Base-by-base conservation (phyloP, 2,329 filamentous ascomycete species). In the Epichloe elymi region DNA sequence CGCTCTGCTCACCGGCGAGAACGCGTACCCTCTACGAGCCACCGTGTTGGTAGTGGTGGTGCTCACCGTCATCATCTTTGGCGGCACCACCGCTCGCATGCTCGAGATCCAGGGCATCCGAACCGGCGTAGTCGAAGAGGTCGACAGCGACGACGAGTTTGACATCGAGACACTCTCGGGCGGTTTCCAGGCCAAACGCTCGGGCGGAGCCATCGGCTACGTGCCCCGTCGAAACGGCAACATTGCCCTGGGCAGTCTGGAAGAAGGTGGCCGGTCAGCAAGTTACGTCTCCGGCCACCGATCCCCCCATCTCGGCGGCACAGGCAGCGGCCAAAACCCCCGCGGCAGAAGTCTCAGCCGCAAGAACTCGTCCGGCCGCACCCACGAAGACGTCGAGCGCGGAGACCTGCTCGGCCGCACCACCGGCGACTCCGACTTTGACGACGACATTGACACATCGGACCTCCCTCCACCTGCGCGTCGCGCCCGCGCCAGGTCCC, bases 11-110 rank as follows among this genome's bases (percentile, higher is more conserved):
- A 83, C 80, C 0, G 93, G 90, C 44, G 80, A 83, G 49, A 93
- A 95, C 62, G 83, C 82, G 1, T 85, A 83, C 52, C 87, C 88
- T 0, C 75, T 98, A 37, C 85, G 89, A 59, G 93, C 93, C 6
- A 98, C 93, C 0, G 91, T 98, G n/a, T 74, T 98, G 11, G 90
- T 98, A 10, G 93, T 97, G 0, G 93, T 98, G 5, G 91, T 98
- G 60, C 73, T 98, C 54, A 97, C 93, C 0, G 93, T 98, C 60
- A 98, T 98, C 68, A 97, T 98, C 55, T 98, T 98, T 61, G 93
- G 93, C 51, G 93, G 93, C 49, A 98, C 93, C 6, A 98, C 93
- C 0, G 90, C 91, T 12, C 85, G 91, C 51, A 98, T 98, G 93
- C 74, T 98, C 17, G 93, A 98, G 65, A 98, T 98, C 50, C 72